These are phyloP conservation scores for Pichia rugopelliculosa DNA, from an alignment of 805 yeast genomes.

Conservation along the genomic window DNA sequence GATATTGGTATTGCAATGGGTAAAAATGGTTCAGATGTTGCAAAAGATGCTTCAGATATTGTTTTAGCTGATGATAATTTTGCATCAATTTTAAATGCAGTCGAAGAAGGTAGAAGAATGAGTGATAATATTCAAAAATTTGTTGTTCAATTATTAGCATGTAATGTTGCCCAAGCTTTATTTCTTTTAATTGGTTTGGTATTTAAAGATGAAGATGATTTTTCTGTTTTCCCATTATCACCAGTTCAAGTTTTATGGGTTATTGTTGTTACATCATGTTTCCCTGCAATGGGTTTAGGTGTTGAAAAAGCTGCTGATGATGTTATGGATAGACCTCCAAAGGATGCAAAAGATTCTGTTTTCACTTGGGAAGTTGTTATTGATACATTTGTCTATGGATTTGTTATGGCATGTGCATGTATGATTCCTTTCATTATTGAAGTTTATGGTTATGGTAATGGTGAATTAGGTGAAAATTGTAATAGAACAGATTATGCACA, in stretches of 20 bases:
- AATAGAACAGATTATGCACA: slow-evolving; percentile 37
- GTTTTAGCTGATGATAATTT: slow-evolving; percentile 72
- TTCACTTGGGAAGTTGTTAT: slow-evolving; percentile 59
- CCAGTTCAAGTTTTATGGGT: slow-evolving; percentile 80
- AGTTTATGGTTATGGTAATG: slow-evolving; percentile 60
- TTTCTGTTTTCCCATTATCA: slow-evolving; percentile 74
- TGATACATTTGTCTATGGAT: slow-evolving; percentile 68
- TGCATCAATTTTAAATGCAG: slow-evolving; percentile 69
- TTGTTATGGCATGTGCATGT: slow-evolving; percentile 67
- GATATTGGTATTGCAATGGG: slow-evolving; percentile 87
- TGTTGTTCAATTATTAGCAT: slow-evolving; percentile 64
- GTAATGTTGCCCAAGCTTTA: slow-evolving; percentile 65
- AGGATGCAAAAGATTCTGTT: slow-evolving; percentile 44
- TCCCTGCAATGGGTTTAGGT: slow-evolving; percentile 81
- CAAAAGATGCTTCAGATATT: slow-evolving; percentile 77
- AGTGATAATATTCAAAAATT: slow-evolving; percentile 71
- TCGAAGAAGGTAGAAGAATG: slow-evolving; percentile 79
- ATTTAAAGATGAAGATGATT: slow-evolving; percentile 52
- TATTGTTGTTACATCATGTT: slow-evolving; percentile 69
- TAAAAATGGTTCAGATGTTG: slow-evolving; percentile 72
- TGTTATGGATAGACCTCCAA: slow-evolving; percentile 58
- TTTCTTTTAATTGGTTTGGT: slow-evolving; percentile 66
- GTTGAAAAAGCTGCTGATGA: slow-evolving; percentile 59
- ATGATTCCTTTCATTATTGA: slow-evolving; percentile 57
- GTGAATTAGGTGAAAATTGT: slow-evolving; percentile 58